Conservation (phyloP, 2,329 filamentous ascomycete species). For the Harringtonia lauricola region DNA sequence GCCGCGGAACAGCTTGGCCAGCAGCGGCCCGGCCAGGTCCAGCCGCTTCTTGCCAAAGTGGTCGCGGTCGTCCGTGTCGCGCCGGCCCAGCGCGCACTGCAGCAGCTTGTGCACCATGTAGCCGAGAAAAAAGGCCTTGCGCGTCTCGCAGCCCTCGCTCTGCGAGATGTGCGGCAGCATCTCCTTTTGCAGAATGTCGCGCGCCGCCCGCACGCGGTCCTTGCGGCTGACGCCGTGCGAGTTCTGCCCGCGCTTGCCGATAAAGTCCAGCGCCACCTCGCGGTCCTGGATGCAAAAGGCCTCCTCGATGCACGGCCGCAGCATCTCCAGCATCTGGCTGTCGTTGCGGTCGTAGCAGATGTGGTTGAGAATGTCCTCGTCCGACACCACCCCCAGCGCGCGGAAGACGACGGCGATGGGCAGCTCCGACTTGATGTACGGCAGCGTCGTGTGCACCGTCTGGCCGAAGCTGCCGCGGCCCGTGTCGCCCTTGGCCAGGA, state of each 20-base stretch:
- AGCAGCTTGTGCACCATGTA: constrained; percentile 98
- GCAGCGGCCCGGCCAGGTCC: constrained; percentile 84
- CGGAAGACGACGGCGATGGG: constrained; percentile 94
- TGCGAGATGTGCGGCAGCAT: constrained; percentile 95
- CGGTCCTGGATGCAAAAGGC: constrained; percentile 93
- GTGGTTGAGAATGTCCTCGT: constrained; percentile 95
- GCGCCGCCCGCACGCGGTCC: constrained; percentile 82
- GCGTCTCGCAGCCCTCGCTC: constrained; percentile 83
- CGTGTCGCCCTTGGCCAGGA: constrained; percentile 74
- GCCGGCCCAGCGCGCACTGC: constrained; percentile 83
- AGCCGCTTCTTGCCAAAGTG: constrained; percentile 98
- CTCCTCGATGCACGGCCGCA: constrained; percentile 95
- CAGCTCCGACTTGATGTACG: constrained; percentile 88
- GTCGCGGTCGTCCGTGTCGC: constrained; percentile 93
- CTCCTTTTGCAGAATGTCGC: constrained; percentile 94
- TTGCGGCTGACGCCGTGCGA: constrained; percentile 66
- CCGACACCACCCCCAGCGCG: constrained; percentile 88
- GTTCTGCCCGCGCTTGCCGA: constrained; percentile 75
- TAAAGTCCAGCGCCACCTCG: constrained; percentile 88
- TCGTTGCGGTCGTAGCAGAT: constrained; percentile 95
- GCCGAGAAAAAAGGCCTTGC: constrained; percentile 95
- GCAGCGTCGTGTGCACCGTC: constrained; percentile 81
- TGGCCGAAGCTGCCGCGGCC: constrained; percentile 73
- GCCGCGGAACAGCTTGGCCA: constrained; percentile 91
- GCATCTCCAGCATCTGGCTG: constrained; percentile 93